A percentile compares a stretch with the other conserved stretches of the same genome.
These are phyloP conservation scores for Malus orientalis DNA, from an alignment of 306 rosid genomes.

Conservation along the genomic window DNA sequence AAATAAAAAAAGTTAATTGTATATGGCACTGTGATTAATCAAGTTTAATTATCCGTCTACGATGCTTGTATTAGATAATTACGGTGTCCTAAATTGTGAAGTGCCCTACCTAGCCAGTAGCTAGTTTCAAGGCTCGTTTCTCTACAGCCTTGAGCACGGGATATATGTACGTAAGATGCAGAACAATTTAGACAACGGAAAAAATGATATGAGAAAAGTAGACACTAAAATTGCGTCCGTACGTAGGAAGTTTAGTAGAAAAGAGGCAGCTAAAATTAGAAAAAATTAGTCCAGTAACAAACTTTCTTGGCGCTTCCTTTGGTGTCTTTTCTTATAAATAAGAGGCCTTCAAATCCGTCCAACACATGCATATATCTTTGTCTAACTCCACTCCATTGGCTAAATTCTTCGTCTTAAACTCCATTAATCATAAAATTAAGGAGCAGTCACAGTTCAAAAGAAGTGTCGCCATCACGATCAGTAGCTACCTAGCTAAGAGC, in stretches of 20 bases:
- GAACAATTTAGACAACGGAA: too few relatives aligned
- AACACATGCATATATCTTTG: too few relatives aligned
- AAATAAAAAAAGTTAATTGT: background rate
- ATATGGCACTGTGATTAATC: background rate
- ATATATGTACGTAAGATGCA: background rate
- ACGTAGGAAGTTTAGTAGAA: too few relatives aligned
- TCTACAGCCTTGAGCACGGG: background rate
- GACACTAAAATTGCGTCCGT: too few relatives aligned
- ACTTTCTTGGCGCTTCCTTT: background rate
- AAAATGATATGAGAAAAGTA: too few relatives aligned
- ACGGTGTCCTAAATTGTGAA: background rate
- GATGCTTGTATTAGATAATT: background rate
- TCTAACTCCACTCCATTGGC: too few relatives aligned
- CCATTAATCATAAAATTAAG: background rate
- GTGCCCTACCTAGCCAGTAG: background rate
- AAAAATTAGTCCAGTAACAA: background rate
- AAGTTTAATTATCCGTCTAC: background rate
- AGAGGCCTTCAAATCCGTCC: too few relatives aligned
- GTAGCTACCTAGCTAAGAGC: background rate
- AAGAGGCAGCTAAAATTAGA: background rate
- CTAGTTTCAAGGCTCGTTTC: background rate
- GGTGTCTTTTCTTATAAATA: too few relatives aligned
- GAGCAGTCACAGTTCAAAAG: background rate
- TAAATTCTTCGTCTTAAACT: background rate
- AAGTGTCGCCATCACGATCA: background rate